Conservation (phyloP, 2,329 filamentous ascomycete genomes). For the Xenoacremonium recifei region DNA sequence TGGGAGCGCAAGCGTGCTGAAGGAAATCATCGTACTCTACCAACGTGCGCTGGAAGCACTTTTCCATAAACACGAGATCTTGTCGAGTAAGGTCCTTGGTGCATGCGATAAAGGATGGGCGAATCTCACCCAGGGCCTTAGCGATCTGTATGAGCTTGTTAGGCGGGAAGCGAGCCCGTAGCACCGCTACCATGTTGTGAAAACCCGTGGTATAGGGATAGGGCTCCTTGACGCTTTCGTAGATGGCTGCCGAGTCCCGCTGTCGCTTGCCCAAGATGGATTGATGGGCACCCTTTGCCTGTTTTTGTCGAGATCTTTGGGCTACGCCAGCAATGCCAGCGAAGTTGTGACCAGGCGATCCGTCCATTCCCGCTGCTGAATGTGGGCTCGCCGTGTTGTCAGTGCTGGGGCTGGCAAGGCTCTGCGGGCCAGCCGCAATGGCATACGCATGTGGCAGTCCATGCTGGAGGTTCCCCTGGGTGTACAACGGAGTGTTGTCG, state of each 20-base stretch:
- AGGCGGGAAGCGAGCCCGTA: constrained; percentile 74
- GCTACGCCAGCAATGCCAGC: constrained; percentile 23
- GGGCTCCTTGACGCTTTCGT: constrained; percentile 84
- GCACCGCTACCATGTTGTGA: constrained; percentile 79
- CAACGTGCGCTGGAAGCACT: constrained; percentile 88
- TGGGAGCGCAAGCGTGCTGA: constrained; percentile 83
- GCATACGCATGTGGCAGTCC: constrained; percentile 65
- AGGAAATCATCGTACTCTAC: constrained; percentile 94
- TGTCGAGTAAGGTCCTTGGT: constrained; percentile 84
- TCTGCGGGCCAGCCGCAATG: constrained; percentile 61
- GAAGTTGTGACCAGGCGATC: constrained; percentile 42
- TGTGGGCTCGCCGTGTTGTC: constrained; percentile 62
- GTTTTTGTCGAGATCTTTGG: constrained; percentile 43
- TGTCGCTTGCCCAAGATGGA: constrained; percentile 57
- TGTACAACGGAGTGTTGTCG: constrained; percentile 49
- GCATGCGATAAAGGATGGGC: constrained; percentile 89
- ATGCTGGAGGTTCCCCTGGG: constrained; percentile 59
- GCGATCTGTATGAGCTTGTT: constrained; percentile 80
- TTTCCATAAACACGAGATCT: constrained; percentile 96
- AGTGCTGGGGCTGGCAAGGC: constrained; percentile 62
- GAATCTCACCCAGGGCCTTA: constrained; percentile 82
- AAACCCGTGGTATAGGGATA: constrained; percentile 91
- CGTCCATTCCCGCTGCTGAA: constrained; percentile 53
- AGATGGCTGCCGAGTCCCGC: constrained; percentile 79
- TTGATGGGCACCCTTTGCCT: constrained; percentile 40